phyloP scores from a whole-genome alignment of 148 eudicot species.

The Amaranthus cruentus region DNA sequence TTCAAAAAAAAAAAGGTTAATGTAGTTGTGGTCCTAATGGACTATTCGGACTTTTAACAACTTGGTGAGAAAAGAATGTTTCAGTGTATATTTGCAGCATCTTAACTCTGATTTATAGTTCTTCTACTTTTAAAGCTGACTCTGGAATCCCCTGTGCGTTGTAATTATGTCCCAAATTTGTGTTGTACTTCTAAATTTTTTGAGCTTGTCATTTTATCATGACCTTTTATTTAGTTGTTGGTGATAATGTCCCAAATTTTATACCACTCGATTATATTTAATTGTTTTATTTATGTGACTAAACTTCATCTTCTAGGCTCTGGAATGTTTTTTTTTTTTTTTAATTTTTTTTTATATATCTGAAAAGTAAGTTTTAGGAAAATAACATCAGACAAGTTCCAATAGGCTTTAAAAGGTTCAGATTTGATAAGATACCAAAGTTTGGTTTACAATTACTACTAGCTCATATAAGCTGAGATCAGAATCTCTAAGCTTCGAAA shows the following conservation, averaged over 20 bases:
- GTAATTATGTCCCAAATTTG: neutral
- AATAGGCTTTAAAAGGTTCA: no score
- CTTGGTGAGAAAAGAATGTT: neutral
- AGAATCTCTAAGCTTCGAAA: no score
- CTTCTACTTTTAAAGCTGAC: neutral
- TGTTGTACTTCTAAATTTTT: neutral
- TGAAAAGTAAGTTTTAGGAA: no score
- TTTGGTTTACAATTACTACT: no score
- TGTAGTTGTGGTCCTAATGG: conserved; percentile 5
- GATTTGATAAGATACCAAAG: no score
- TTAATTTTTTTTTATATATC: no score
- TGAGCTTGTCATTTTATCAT: neutral
- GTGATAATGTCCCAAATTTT: neutral
- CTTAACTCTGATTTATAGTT: neutral
- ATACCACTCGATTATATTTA: neutral
- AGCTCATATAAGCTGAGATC: no score
- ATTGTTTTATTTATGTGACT: no score
- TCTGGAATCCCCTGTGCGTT: neutral
- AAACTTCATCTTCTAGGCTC: neutral
- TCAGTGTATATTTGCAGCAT: neutral
- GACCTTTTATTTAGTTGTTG: neutral
- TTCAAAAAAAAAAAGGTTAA: neutral
- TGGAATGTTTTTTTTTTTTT: no score
- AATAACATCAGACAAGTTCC: no score
- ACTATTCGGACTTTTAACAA: neutral